phyloP scores from a whole-genome alignment of 2,329 filamentous ascomycete genomes.

The Penicillium griseofulvum region DNA sequence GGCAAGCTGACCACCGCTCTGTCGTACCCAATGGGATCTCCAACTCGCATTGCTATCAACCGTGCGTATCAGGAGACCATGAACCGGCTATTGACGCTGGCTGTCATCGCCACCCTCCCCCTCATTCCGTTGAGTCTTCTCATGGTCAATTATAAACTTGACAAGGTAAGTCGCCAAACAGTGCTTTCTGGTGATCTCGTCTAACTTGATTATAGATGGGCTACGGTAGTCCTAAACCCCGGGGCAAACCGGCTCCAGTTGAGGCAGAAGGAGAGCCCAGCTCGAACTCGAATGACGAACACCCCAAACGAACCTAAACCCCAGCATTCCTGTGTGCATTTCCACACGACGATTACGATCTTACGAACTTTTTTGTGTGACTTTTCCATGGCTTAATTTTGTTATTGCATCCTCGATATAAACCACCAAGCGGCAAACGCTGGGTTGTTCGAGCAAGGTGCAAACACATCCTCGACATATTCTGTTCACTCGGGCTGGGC shows the following conservation, averaged over 20 bases:
- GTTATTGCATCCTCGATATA: conserved; percentile 9
- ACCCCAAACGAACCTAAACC: conserved; percentile 29
- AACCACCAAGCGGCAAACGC: conserved; percentile 11
- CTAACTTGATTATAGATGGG: conserved; percentile 28
- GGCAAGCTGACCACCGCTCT: conserved; percentile 54
- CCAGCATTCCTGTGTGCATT: not conserved
- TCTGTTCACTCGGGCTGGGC: not conserved
- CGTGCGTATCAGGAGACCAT: conserved; percentile 65
- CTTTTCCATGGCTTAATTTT: not conserved
- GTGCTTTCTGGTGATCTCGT: not conserved
- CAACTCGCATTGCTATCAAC: conserved; percentile 60
- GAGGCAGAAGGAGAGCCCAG: conserved; percentile 17
- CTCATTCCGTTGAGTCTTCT: conserved; percentile 55
- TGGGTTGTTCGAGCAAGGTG: not conserved
- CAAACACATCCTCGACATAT: not conserved
- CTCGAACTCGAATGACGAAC: conserved; percentile 17
- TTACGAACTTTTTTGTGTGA: conserved; percentile 1
- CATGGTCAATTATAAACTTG: conserved; percentile 60
- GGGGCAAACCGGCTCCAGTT: conserved; percentile 10
- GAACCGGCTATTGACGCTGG: conserved; percentile 56
- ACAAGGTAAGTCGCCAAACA: conserved; percentile 40
- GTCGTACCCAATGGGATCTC: conserved; percentile 57
- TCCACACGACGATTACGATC: conserved; percentile 10
- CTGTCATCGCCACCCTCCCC: conserved; percentile 55
- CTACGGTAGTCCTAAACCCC: conserved; percentile 14